phyloP scores from a whole-genome alignment of 2,329 filamentous ascomycete species.

The Aspergillus sp. region DNA sequence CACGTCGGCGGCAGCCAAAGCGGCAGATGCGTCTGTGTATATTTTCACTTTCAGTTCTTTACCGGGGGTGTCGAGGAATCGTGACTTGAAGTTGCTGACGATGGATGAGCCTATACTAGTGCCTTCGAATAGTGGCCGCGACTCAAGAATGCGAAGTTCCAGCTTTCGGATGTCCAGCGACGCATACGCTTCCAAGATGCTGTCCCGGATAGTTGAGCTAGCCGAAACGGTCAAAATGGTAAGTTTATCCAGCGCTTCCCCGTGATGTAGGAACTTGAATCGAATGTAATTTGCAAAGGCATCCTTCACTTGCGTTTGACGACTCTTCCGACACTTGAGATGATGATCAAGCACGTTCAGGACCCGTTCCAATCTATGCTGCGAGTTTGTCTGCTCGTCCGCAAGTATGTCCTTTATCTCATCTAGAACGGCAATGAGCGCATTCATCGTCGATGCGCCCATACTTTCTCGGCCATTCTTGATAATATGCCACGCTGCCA shows the following conservation, averaged over 20 bases:
- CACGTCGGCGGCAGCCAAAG: constrained; percentile 53
- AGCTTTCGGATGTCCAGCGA: constrained; percentile 41
- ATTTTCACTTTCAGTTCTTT: constrained; percentile 49
- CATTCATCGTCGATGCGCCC: constrained; percentile 59
- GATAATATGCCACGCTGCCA: constrained; percentile 64
- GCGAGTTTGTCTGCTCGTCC: constrained; percentile 10
- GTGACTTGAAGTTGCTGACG: constrained; percentile 26
- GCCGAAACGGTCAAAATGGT: constrained; percentile 63
- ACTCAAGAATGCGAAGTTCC: constrained; percentile 65
- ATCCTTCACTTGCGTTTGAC: constrained; percentile 26
- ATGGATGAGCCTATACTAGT: constrained; percentile 55
- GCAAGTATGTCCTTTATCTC: constrained; percentile 29
- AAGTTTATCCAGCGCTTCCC: constrained; percentile 31
- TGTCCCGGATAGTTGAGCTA: constrained; percentile 61
- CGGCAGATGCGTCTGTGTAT: constrained; percentile 63
- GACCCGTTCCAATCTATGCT: constrained; percentile 24
- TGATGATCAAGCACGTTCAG: constrained; percentile 30
- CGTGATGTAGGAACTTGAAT: constrained; percentile 13
- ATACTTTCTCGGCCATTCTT: constrained; percentile 69
- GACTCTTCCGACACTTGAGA: constrained; percentile 25
- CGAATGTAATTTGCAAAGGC: constrained; percentile 31
- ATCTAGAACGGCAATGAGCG: constrained; percentile 28
- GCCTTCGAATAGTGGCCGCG: constrained; percentile 67
- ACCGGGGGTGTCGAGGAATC: constrained; percentile 20
- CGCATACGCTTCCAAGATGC: constrained; percentile 49